phyloP scores from a whole-genome alignment of 371 early-diverging fungal species.

The Apophysomyces trapeziformis region DNA sequence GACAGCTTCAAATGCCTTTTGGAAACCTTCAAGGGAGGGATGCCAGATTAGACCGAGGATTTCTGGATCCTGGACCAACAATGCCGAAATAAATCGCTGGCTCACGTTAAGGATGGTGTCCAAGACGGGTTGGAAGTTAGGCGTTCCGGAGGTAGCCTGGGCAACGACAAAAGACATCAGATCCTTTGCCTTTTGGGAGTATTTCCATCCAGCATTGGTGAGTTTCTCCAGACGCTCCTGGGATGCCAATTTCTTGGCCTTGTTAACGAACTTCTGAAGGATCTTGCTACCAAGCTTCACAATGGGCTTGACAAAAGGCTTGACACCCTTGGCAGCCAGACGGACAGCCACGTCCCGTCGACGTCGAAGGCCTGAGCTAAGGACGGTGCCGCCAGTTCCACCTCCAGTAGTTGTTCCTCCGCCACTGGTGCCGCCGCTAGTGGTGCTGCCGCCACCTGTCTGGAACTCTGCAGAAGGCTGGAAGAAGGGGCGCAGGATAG shows the following conservation, averaged over 20 bases:
- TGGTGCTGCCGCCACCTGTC: neutral
- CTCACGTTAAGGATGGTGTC: neutral
- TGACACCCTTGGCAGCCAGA: neutral
- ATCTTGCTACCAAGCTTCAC: neutral
- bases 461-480: neutral
- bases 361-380: neutral
- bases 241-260: neutral
- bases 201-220: neutral
- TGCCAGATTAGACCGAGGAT: neutral
- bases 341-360: neutral
- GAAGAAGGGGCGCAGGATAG: neutral
- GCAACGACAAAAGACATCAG: neutral
- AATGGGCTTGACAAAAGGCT: neutral
- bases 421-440: neutral
- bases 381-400: neutral
- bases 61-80: neutral
- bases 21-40: neutral
- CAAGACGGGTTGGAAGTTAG: neutral
- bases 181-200: neutral
- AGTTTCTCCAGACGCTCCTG: neutral
- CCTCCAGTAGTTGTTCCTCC: too few species aligned
- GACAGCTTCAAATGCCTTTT: slow-evolving; percentile 2
- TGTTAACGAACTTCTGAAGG: neutral
- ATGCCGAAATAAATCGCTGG: neutral
- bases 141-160: neutral